Evolutionary conservation across 2,329 filamentous ascomycete species (phyloP).

Genomic region (Incumbomyces delicatus): DNA sequence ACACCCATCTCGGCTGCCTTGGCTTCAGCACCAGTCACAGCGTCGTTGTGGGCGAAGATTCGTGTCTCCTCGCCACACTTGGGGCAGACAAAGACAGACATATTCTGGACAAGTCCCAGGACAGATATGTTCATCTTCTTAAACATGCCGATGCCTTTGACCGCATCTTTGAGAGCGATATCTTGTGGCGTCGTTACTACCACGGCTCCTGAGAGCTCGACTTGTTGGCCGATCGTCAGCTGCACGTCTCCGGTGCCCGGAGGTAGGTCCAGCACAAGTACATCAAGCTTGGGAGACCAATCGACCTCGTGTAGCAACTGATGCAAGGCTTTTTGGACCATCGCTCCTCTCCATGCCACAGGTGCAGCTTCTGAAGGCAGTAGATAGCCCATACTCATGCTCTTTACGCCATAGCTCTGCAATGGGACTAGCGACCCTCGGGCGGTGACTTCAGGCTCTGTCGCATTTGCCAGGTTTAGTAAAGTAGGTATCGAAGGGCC

Average conservation of each 20-base stretch:
- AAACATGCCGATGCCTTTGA: constrained; percentile 90
- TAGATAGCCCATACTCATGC: constrained; percentile 98
- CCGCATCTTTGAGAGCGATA: constrained; percentile 80
- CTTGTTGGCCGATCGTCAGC: constrained; percentile 90
- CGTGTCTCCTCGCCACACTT: constrained; percentile 64
- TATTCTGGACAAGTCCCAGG: constrained; percentile 84
- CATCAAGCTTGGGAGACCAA: constrained; percentile 60
- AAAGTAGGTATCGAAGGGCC: constrained; percentile 89
- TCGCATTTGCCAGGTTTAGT: constrained; percentile 54
- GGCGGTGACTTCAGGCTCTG: constrained; percentile 15
- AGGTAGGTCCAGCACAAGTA: constrained; percentile 82
- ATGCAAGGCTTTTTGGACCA: constrained; percentile 96
- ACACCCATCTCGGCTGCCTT: constrained; percentile 65
- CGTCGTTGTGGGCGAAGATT: constrained; percentile 53
- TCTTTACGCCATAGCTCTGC: constrained; percentile 90
- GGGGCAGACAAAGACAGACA: constrained; percentile 75
- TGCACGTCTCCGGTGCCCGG: constrained; percentile 95
- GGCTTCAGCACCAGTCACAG: constrained; percentile 32
- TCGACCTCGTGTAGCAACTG: constrained; percentile 92
- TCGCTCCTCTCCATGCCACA: constrained; percentile 88
- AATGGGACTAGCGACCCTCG: constrained; percentile 70
- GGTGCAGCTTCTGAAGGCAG: constrained; percentile 60
- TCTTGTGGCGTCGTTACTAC: constrained; percentile 93
- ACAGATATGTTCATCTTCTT: constrained; percentile 67
- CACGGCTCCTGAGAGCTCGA: constrained; percentile 72